Conservation (phyloP, 192 early-diverging fungal species). For the Phlyctochytrium bullatum region DNA sequence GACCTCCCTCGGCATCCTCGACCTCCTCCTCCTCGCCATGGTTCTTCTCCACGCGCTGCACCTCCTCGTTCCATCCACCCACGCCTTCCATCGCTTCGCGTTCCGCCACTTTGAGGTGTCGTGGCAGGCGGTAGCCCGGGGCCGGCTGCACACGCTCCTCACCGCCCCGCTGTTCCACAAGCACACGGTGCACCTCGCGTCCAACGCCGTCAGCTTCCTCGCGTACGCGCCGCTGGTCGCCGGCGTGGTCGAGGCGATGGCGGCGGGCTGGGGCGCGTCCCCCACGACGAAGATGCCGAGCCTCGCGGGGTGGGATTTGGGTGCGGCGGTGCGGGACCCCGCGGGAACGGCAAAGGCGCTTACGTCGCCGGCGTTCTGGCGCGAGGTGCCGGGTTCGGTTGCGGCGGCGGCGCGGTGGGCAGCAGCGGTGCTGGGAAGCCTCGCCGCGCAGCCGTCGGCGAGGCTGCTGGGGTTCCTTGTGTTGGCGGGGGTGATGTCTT, state of each 20-base stretch:
- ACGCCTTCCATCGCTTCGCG: background rate
- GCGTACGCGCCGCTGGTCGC: background rate
- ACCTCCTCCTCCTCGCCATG: background rate
- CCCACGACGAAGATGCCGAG: too few species aligned
- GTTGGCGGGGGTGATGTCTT: background rate
- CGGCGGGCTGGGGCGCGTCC: too few species aligned
- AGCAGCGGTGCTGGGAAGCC: background rate
- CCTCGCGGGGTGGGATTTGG: too few species aligned
- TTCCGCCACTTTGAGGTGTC: background rate
- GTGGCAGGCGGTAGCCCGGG: background rate
- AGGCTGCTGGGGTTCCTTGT: background rate
- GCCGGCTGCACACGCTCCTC: constrained; percentile 3
- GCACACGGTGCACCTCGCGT: background rate
- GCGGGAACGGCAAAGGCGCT: too few species aligned
- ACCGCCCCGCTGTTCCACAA: background rate
- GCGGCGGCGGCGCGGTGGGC: background rate
- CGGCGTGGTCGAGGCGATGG: background rate
- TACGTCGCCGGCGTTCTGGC: background rate
- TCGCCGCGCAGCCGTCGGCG: background rate
- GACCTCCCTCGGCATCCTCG: background rate
- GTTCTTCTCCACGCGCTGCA: background rate
- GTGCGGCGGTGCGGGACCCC: too few species aligned
- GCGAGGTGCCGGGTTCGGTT: background rate
- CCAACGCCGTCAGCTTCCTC: background rate
- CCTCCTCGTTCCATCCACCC: background rate